Conservation (phyloP, 208 protist genomes). For the Acanthamoeba royreba region DNA sequence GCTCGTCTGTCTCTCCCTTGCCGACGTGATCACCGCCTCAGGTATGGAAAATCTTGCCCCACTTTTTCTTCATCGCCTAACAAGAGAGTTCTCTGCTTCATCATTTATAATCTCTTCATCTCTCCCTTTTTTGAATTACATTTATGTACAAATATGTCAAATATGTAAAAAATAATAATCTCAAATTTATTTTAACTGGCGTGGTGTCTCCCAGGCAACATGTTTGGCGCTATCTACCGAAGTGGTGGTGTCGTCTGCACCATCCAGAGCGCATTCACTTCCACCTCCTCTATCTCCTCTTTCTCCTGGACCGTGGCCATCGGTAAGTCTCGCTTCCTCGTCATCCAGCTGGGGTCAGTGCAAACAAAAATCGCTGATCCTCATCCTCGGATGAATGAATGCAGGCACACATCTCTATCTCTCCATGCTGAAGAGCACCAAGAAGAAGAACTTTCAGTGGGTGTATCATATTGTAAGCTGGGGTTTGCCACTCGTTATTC, state of each 20-base stretch:
- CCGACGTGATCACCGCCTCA: background rate
- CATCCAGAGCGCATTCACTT: background rate
- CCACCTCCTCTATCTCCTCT: background rate
- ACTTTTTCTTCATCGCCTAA: background rate
- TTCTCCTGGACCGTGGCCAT: slow-evolving; percentile 29
- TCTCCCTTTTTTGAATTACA: background rate
- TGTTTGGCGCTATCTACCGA: background rate
- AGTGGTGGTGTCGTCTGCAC: background rate
- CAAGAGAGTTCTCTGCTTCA: too few species aligned
- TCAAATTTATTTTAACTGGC: background rate
- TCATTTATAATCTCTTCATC: too few species aligned
- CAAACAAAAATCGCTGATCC: too few species aligned
- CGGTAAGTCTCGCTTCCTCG: background rate
- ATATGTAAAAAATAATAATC: background rate
- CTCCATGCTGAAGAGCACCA: background rate
- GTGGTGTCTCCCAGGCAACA: background rate
- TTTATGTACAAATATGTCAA: background rate
- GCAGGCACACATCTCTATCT: slow-evolving; percentile 11
- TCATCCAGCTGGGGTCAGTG: background rate
- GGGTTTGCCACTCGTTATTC: background rate
- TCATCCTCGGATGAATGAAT: too few species aligned
- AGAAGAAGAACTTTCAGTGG: background rate
- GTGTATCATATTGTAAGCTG: background rate
- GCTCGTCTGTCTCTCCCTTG: slow-evolving; percentile 34
- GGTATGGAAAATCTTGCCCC: background rate